Base-by-base conservation (phyloP, 1,284 basidiomycete genomes). In the Peniophora sp. region DNA sequence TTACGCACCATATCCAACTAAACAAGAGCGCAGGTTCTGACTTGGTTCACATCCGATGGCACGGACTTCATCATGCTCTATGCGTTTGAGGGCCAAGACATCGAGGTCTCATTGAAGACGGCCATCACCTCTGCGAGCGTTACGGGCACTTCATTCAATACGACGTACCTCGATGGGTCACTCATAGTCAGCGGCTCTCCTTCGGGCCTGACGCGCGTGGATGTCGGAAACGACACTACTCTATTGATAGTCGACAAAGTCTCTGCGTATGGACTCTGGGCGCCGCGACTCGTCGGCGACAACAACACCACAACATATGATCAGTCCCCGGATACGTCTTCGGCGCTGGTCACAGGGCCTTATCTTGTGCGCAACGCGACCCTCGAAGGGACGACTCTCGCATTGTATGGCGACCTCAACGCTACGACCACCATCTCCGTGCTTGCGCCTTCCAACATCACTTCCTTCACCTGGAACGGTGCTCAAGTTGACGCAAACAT, bases 401-500 rank as follows among this genome's bases (percentile, higher is more conserved):
- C 58, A 10, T 60, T 77, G 18, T 61, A 58, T 3, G 74, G 74
- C 3, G 75, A 76, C 51, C 50, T 74, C 42, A 72, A 75, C 53
- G 60, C 59, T n/a, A 72, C 68, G 3, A 70, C 68, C 1, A 63
- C 64, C 5, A 60, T 75, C 18, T 67, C 68, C 27, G 57, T 75
- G 27, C 67, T 74, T 47, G 71, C 68, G 0, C 63, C 72, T 0
- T 53, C 57, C 3, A 48, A 50, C 8, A 63, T 73, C 48, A 65
- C 52, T 9, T 52, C 52, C 2, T 56, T 76, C n/a, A 68, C 67
- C 2, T 77, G 75, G 74, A 78, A 78, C 54, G 74, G 73, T 1
- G 55, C 50, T 14, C 10, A 51, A 1, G 57, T 72, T 11, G 47
- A 53, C 23, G 59, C 62, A 3, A 27, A 54, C 22, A 49, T 24